Percentiles rank a stretch among this genome's conserved stretches.
Evolutionary conservation across 139 green algal species (phyloP).

Genomic region (Marvania coccoides): DNA sequence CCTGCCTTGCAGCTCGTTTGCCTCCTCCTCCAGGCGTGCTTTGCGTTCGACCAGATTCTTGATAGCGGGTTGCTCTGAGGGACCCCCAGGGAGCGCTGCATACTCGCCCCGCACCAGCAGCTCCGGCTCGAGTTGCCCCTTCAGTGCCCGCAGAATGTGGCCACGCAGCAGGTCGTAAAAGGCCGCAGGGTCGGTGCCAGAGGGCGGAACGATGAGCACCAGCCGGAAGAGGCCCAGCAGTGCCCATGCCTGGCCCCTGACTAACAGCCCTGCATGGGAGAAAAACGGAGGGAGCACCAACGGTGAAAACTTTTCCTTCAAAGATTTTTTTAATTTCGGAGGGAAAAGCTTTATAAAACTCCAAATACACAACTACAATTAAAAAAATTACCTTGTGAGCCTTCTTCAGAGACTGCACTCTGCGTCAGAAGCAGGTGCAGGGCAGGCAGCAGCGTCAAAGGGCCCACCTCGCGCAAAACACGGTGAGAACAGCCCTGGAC

Average conservation of each 20-base stretch:
- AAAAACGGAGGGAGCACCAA: not conserved
- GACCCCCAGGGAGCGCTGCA: conserved; percentile 41
- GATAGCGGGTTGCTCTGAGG: conserved; percentile 39
- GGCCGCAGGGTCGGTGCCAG: conserved; percentile 70
- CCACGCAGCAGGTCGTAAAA: conserved; percentile 33
- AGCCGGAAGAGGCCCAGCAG: conserved; percentile 72
- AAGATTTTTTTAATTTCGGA: not conserved
- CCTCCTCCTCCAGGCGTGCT: conserved; percentile 1
- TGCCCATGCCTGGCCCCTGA: conserved; percentile 54
- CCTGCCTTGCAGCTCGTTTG: conserved; percentile 14
- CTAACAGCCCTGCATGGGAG: not conserved
- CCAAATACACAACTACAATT: not conserved
- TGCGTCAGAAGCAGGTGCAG: conserved; percentile 10
- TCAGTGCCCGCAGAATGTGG: conserved; percentile 27
- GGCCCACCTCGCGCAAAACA: not conserved
- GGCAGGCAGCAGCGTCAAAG: conserved; percentile 28
- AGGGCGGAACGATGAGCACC: conserved; percentile 60
- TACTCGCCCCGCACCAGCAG: conserved; percentile 17
- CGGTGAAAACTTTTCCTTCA: not conserved
- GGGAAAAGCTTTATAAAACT: too few species aligned
- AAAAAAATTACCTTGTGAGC: not conserved
- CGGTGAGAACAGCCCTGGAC: not conserved
- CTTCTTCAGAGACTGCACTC: not conserved
- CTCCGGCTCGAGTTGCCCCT: conserved; percentile 41
- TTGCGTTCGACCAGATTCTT: not conserved